Conservation (phyloP, 805 yeast species). For the Cyberlindnera samutprakarnensis region DNA sequence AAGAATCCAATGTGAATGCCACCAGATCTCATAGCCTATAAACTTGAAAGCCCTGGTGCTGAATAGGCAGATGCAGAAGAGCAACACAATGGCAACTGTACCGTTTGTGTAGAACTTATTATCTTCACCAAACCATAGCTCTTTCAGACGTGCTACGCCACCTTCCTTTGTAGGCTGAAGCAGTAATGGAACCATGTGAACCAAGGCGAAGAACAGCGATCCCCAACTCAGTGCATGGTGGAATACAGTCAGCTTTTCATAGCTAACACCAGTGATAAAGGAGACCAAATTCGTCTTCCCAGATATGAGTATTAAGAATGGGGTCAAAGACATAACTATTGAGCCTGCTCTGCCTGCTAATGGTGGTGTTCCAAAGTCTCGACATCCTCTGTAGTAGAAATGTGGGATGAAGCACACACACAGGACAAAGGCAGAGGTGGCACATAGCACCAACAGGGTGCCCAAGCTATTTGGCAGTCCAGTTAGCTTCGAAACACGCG, state of each 20-base stretch:
- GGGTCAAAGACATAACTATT: constrained; percentile 41
- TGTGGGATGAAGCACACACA: constrained; percentile 35
- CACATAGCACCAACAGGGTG: constrained; percentile 25
- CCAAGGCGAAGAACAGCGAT: constrained; percentile 36
- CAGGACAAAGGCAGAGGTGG: constrained; percentile 27
- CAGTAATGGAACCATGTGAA: constrained; percentile 46
- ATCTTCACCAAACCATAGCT: constrained; percentile 13
- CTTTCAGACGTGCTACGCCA: constrained; percentile 27
- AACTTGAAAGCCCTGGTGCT: constrained; percentile 35
- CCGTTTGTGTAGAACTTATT: constrained; percentile 31
- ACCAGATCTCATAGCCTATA: constrained; percentile 38
- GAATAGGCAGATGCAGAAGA: constrained; percentile 35
- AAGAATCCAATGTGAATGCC: constrained; percentile 45
- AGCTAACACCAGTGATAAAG: constrained; percentile 42
- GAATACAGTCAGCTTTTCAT: constrained; percentile 44
- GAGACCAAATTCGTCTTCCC: constrained; percentile 48
- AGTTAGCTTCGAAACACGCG: constrained; percentile 24
- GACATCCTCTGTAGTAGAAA: constrained; percentile 43
- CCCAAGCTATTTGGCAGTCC: constrained; percentile 33
- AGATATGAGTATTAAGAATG: constrained; percentile 40
- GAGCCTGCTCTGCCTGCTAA: constrained; percentile 46
- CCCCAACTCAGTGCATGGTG: constrained; percentile 37
- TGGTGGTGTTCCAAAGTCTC: constrained; percentile 54
- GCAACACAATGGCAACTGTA: constrained; percentile 38
- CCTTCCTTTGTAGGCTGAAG: constrained; percentile 40